Evolutionary conservation across 192 early-diverging fungal species (phyloP), one percentile per base, ranked within the genome.

Genomic region (Coemansia sp.): DNA sequence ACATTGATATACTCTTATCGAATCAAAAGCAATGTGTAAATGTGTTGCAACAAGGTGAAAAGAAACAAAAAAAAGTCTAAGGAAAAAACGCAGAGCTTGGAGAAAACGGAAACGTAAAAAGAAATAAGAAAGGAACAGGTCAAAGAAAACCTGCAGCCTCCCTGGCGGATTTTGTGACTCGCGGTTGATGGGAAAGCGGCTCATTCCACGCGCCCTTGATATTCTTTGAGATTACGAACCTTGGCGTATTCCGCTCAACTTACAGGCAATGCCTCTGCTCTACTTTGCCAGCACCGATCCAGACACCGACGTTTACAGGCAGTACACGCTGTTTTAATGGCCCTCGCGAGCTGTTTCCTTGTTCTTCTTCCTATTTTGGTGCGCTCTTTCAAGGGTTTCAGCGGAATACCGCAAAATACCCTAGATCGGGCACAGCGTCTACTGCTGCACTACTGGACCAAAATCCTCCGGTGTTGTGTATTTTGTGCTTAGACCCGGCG

Each of bases 1-100:
- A 83, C 80, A 83, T 83, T 48, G 62, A 38, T 54, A 10, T 17
- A 48, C 5, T 40, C 40, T 44, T 58, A 42, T 16, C 22, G 22
- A 5, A 25, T 14, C 16, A 40, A 37, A 53, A 58, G 16, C 56
- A 17, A n/a, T 58, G 39, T 20, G 19, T 14, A 40, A n/a, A 40
- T 25, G 37, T 17, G 14, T 22, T 5, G 32, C 56, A n/a, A 14
- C 37, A 58, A 12, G 39, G 11, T 39, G 14, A 8, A 58, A 58
- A 40, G 13, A 37, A 32, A 25, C 7, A 58, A 40, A 58, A 41
- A 16, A n/a, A 40, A n/a, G 16, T 22, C 50, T 22, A 40, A 58
- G 39, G n/a, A 58, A 40, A 40, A 58, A 41, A 58, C 6, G 39
- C 7, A 38, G 32, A 50, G 2, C 6, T 50, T 17, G n/a, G 2